Base-by-base conservation (phyloP, 2,329 filamentous ascomycete genomes). In the Cadophora sp. region DNA sequence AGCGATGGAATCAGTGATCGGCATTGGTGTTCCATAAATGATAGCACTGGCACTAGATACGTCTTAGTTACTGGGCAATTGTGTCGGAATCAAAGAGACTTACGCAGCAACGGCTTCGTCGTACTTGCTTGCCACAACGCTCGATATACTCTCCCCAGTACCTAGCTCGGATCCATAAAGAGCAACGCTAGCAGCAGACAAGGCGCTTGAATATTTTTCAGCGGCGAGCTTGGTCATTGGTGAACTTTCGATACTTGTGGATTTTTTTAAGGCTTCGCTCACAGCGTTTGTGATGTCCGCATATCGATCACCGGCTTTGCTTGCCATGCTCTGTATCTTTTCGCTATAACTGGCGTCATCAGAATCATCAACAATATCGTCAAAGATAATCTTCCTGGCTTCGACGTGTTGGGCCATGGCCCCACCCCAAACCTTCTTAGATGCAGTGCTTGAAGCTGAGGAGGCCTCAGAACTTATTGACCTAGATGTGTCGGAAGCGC, bases 1-100 rank as follows among this genome's bases (percentile, higher is more conserved):
- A 34, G 77, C 65, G 65, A 75, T 69, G 40, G 82, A 83, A 27
- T 83, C 77, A 29, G 81, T 79, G 8, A 87, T 84, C 9, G 92
- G 91, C 73, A 90, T 85, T 1, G 91, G 87, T 11, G 89, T 90
- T 29, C 91, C 91, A 51, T 87, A 89, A 51, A 93, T 85, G 22
- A 83, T 83, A 67, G 85, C 81, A 19, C 85, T 88, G 24, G 87
- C 87, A 65, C 71, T 73, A 67, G 31, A 43, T 46, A 27, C 22
- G 14, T 59, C 66, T 74, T 62, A 67, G 63, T 40, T n/a, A 65
- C 14, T 55, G 53, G 31, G 14, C n/a, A 37, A 50, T 63, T 78
- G 48, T 68, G 55, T 58, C 65, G 50, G 60, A 40, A 27, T 19
- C 3, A 29, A 43, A 24, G 37, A 3, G 55, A 75, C 84, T 81